Base-by-base conservation (phyloP, 2,329 filamentous ascomycete genomes). In the Polytolypa hystricis region DNA sequence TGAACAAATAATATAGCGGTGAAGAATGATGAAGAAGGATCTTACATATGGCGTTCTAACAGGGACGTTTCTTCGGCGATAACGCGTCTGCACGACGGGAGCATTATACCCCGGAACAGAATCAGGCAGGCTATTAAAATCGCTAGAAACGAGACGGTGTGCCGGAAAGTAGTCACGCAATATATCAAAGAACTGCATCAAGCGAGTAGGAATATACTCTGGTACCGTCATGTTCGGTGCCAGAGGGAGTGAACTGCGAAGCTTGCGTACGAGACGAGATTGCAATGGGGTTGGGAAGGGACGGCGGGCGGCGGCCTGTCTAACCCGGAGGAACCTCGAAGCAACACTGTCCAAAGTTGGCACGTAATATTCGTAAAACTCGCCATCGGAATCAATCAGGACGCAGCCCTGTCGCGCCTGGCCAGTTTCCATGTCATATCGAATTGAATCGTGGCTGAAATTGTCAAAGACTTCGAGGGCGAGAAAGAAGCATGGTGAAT, bases 401-500 rank as follows among this genome's bases (percentile, higher is more conserved):
- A 96, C 87, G 43, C 79, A 79, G 33, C 85, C 86, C 64, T 98
- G 93, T 37, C 94, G 72, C 0, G 89, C 83, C 47, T 81, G 68
- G 56, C 85, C 83, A 8, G 86, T 93, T 42, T 70, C 62, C 8
- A 81, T 70, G 61, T 96, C 81, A 65, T 96, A 98, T 45, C 93
- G 87, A 43, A 98, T 77, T 41, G 80, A 74, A 64, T 98, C 91
- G 65, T 98, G 93, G 23, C 85, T 79, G 57, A 98, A 96, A 64
- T 98, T 98, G 67, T 98, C 91, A 54, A 95, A 94, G 47, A 98
- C 91, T 62, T 98, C 91, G 62, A 98, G 81, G 30, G 89, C 91
- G 28, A 98, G 74, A 69, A 98, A 96, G 70, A 93, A 98, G 66
- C 91, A 96, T 0, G 89, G 91, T 2, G 81, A 83, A 6, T 85